Evolutionary conservation across 371 early-diverging fungal genomes (phyloP).

Genomic region (Mortierella sp.): DNA sequence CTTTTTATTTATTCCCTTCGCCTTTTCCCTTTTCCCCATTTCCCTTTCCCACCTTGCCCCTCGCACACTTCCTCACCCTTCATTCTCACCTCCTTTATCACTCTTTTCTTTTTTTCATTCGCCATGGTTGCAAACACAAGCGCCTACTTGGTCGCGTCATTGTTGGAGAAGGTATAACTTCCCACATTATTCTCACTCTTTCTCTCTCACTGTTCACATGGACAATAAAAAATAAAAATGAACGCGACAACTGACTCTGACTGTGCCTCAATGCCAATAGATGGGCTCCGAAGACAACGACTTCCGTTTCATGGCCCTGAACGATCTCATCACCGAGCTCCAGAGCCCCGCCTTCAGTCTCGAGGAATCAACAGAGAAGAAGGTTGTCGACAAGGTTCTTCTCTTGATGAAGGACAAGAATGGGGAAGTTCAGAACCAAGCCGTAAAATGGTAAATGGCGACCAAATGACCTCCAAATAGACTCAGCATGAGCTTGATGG

Average conservation of each 20-base stretch:
- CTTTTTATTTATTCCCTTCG: slow-evolving; percentile 8
- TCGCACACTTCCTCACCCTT: background rate
- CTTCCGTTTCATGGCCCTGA: slow-evolving; percentile 95
- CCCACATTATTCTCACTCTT: background rate
- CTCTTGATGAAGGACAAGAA: slow-evolving; percentile 88
- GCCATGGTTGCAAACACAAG: slow-evolving; percentile 62
- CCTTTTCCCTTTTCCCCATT: background rate
- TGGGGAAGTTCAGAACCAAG: slow-evolving; percentile 94
- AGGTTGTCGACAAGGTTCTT: slow-evolving; percentile 79
- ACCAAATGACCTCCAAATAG: background rate
- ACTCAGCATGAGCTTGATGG: background rate
- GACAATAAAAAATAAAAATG: background rate
- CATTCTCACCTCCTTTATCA: background rate
- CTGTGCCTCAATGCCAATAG: slow-evolving; percentile 59
- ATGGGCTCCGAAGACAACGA: slow-evolving; percentile 88
- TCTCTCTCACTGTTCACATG: background rate
- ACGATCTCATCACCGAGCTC: slow-evolving; percentile 87
- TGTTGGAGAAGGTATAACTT: slow-evolving; percentile 73
- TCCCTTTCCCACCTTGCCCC: background rate
- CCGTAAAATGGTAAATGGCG: slow-evolving; percentile 83
- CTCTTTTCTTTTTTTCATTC: background rate
- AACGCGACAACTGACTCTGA: slow-evolving; percentile 12
- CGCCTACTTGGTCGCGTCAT: slow-evolving; percentile 75
- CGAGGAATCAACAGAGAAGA: slow-evolving; percentile 77
- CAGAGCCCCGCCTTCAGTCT: slow-evolving; percentile 70